Evolutionary conservation across 106 monocot genomes (phyloP), one percentile per base, ranked within the genome.

Genomic region (Posidonia australis): DNA sequence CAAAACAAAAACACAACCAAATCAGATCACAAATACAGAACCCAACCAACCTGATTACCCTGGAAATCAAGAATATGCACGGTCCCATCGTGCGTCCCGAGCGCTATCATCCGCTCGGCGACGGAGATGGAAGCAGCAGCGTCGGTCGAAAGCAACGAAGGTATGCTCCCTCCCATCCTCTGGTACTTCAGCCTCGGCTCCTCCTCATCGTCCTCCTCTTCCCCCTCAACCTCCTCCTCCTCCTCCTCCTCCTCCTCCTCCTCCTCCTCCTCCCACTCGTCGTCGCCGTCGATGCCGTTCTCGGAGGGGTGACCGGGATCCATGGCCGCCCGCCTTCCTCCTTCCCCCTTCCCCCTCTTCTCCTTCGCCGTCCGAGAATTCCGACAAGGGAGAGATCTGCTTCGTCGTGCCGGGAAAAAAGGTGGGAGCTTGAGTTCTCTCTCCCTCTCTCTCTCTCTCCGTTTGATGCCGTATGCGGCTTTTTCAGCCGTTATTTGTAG

Each of bases 121-220:
- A 94, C 67, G 31, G 94, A 66, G 66, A 94, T 90, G 18, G 84
- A 81, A 5, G 89, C 54, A 1, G 89, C 86, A 11, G 86, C 84
- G 58, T 90, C 94, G 30, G 66, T 84, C 20, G 94, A 89, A 43
- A 89, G 76, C 44, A 94, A 70, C 1, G 89, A 82, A 21, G 89
- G 78, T 21, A 94, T 49, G 78, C 83, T 90, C 54, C 94, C 94
- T n/a, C 84, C 86, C 84, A 94, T 79, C 67, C 94, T 76, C 84
- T 94, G 94, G 66, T 94, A 94, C 84, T 94, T 94, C 14, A 94
- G 71, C 74, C 89, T 80, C 60, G 94, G 94, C 66, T 94, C 94
- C 68, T 89, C 93, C 53, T 88, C 93, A 24, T 81, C 83, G 28
- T 81, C 88, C 12, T 74, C 87, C 0, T 29, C 80, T 5, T 71